Percentiles rank a stretch among this genome's conserved stretches.
Conservation (phyloP, 345 rosid genomes). For the Eucalyptus tenuipes region DNA sequence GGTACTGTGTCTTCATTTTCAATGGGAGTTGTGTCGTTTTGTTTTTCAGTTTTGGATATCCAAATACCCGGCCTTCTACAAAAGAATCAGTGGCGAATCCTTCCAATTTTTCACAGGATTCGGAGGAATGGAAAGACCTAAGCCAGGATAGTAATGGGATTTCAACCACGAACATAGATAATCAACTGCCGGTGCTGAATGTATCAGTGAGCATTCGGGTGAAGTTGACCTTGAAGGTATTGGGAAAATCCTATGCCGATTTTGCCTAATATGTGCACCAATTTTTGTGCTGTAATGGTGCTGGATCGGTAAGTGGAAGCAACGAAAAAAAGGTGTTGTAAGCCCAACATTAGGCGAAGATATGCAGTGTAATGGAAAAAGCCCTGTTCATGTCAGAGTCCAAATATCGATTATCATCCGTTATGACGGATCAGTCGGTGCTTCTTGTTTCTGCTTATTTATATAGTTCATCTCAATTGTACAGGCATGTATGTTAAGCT, state of each 20-base stretch:
- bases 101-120: conserved; percentile 46
- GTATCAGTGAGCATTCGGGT: not conserved
- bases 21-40: not conserved
- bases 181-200: not conserved
- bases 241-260: not conserved
- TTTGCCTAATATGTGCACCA: not conserved
- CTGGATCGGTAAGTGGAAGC: not conserved
- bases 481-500: not conserved
- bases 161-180: not conserved
- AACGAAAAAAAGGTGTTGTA: not conserved
- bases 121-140: conserved; percentile 1
- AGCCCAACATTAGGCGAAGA: not conserved
- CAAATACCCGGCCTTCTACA: conserved; percentile 57
- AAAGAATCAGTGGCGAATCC: conserved; percentile 50
- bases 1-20: conserved; percentile 18
- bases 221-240: not conserved
- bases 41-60: conserved; percentile 12
- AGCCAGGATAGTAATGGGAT: not conserved
- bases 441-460: not conserved
- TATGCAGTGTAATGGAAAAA: not conserved
- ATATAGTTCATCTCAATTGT: not conserved
- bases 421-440: not conserved
- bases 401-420: not conserved
- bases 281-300: not conserved
- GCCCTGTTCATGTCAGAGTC: not conserved